These are phyloP conservation scores for Colletotrichum ledebouriae DNA, from an alignment of 2,329 filamentous ascomycete genomes.

Conservation along the genomic window DNA sequence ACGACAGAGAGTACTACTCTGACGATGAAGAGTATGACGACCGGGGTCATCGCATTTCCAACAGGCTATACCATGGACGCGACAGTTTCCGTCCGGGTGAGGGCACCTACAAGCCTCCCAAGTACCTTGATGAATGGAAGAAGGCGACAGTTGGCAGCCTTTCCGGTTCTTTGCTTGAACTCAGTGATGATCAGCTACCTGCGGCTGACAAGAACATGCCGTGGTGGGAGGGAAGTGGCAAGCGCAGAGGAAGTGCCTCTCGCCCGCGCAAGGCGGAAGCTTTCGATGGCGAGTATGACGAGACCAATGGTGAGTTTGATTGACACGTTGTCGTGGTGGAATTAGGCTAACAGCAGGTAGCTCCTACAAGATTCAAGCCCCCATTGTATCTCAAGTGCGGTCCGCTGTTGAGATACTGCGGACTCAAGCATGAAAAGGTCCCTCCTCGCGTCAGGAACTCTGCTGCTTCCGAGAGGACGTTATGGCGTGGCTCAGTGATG, in stretches of 20 bases:
- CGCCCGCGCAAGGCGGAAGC: constrained; percentile 70
- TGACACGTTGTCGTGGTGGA: neutral
- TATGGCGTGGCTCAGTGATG: constrained; percentile 95
- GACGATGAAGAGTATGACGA: constrained; percentile 48
- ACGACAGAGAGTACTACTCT: constrained; percentile 46
- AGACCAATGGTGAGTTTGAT: constrained; percentile 64
- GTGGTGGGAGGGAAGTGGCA: constrained; percentile 81
- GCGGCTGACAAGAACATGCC: constrained; percentile 66
- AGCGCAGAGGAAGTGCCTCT: constrained; percentile 61
- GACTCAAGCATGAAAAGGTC: constrained; percentile 76
- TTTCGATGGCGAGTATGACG: constrained; percentile 77
- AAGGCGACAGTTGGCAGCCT: constrained; percentile 74
- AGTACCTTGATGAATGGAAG: constrained; percentile 80
- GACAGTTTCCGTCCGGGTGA: constrained; percentile 62
- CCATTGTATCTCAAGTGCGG: constrained; percentile 89
- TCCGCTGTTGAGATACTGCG: constrained; percentile 89
- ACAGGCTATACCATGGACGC: constrained; percentile 57
- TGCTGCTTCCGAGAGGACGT: constrained; percentile 71
- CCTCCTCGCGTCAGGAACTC: constrained; percentile 54
- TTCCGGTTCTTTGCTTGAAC: constrained; percentile 70
- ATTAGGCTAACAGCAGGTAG: constrained; percentile 48
- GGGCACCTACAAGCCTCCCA: constrained; percentile 70
- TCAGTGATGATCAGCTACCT: constrained; percentile 57
- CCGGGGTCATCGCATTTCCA: constrained; percentile 53
- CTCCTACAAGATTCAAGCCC: constrained; percentile 83